Evolutionary conservation across 352 stramenopile species (phyloP).

Genomic region (Phytophthora sp.): DNA sequence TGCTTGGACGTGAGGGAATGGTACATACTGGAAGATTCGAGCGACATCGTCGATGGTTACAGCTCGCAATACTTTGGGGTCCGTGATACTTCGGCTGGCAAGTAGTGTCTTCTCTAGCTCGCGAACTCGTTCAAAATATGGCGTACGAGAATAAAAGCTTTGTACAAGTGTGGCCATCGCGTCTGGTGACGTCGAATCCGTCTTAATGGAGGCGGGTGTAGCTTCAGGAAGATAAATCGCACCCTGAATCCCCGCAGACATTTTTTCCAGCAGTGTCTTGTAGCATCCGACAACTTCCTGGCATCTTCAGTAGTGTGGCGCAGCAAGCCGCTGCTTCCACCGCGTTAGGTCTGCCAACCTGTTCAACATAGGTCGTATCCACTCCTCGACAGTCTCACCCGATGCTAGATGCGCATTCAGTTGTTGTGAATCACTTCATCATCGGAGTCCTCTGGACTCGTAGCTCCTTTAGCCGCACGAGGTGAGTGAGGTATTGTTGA

Average conservation of each 20-base stretch:
- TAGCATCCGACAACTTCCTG: conserved; percentile 81
- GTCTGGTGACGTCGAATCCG: conserved; percentile 1
- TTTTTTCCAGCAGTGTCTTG: conserved; percentile 66
- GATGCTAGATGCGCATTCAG: conserved; percentile 51
- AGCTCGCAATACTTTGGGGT: conserved; percentile 42
- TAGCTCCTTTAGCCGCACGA: conserved; percentile 1
- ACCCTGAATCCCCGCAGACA: conserved; percentile 58
- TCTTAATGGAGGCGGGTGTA: background rate
- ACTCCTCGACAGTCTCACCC: conserved; percentile 54
- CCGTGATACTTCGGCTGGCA: conserved; percentile 47
- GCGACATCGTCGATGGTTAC: conserved; percentile 53
- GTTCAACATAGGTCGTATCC: conserved; percentile 63
- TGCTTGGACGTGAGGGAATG: conserved; percentile 37
- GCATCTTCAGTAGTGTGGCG: conserved; percentile 80
- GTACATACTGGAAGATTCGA: conserved; percentile 52
- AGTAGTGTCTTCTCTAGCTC: conserved; percentile 59
- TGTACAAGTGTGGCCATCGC: conserved; percentile 65
- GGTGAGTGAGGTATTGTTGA: conserved; percentile 7
- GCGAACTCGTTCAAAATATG: conserved; percentile 72
- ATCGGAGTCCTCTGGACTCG: conserved; percentile 20
- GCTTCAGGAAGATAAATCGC: conserved; percentile 58
- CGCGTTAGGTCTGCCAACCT: conserved; percentile 64
- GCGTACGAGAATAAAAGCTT: conserved; percentile 56
- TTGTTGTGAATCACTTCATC: conserved; percentile 43
- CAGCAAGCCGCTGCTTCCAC: conserved; percentile 79